Percentiles rank a stretch among this genome's conserved stretches.
These are phyloP conservation scores for Gleditsia sinensis DNA, from an alignment of 306 rosid species.

Conservation along the genomic window DNA sequence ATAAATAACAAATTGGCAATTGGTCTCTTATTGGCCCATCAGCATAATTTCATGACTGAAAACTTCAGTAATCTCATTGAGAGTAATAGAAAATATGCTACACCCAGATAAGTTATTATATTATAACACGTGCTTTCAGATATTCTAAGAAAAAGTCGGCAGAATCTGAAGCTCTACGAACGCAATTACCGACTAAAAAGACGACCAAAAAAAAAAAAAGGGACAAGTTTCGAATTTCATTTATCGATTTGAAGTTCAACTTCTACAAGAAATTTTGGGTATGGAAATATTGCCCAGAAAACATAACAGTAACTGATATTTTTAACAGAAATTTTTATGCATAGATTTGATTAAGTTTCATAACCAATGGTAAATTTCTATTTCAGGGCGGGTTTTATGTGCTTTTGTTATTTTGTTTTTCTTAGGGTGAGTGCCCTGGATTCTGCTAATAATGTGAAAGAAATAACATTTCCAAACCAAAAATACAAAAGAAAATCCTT, in stretches of 20 bases:
- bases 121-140: not conserved
- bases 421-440: no score
- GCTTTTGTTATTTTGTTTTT: no score
- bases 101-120: not conserved
- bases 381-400: not conserved
- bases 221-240: no score
- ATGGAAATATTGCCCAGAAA: not conserved
- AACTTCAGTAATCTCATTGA: not conserved
- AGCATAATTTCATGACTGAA: conserved; percentile 4
- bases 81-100: not conserved
- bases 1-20: not conserved
- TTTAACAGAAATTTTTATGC: not conserved
- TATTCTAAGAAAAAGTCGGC: not conserved
- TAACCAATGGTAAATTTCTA: not conserved
- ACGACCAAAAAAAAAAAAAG: no score
- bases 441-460: not conserved
- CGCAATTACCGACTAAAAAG: not conserved
- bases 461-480: not conserved
- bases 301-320: not conserved
- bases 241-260: not conserved
- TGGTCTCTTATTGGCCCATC: conserved; percentile 8
- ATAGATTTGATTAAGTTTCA: not conserved
- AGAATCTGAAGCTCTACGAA: not conserved
- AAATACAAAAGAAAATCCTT: not conserved
- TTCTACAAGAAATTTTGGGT: not conserved